A percentile compares a stretch with the other conserved stretches of the same genome.
Conservation (phyloP, 116 monocot species). For the Iris pallida region DNA sequence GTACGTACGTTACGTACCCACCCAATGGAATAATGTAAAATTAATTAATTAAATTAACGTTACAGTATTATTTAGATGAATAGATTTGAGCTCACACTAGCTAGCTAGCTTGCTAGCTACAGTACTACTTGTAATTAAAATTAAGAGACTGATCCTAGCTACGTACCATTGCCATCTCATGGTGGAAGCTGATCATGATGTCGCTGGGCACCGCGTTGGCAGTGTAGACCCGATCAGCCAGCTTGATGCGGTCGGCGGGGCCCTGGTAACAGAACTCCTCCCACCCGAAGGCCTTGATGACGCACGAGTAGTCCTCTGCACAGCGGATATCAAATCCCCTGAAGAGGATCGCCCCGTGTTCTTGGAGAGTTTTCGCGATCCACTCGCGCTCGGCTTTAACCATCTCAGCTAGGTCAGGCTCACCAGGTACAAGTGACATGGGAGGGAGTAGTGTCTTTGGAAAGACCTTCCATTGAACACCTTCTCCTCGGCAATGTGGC, state of each 20-base stretch:
- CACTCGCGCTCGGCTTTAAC: constrained; percentile 4
- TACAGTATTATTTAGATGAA: too few species aligned
- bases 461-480: constrained; percentile 15
- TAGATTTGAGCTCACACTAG: too few species aligned
- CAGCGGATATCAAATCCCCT: constrained; percentile 24
- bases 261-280: constrained; percentile 23
- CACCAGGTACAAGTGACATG: background rate
- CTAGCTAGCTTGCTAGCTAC: too few species aligned
- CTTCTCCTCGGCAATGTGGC: constrained; percentile 12
- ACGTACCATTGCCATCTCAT: constrained; percentile 22
- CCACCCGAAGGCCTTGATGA: constrained; percentile 30
- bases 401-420: background rate
- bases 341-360: constrained; percentile 33
- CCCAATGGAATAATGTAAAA: too few species aligned
- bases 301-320: constrained; percentile 17
- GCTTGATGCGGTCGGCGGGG: constrained; percentile 12
- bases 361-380: constrained; percentile 7
- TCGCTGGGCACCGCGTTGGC: constrained; percentile 8
- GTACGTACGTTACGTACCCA: too few species aligned
- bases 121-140: too few species aligned
- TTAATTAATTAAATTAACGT: too few species aligned
- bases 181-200: constrained; percentile 13
- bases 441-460: constrained; percentile 25
- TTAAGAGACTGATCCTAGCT: too few species aligned
- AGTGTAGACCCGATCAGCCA: constrained; percentile 9